These are phyloP conservation scores for Tolypocladium capitatum DNA, from an alignment of 2,329 filamentous ascomycete genomes.

Conservation along the genomic window DNA sequence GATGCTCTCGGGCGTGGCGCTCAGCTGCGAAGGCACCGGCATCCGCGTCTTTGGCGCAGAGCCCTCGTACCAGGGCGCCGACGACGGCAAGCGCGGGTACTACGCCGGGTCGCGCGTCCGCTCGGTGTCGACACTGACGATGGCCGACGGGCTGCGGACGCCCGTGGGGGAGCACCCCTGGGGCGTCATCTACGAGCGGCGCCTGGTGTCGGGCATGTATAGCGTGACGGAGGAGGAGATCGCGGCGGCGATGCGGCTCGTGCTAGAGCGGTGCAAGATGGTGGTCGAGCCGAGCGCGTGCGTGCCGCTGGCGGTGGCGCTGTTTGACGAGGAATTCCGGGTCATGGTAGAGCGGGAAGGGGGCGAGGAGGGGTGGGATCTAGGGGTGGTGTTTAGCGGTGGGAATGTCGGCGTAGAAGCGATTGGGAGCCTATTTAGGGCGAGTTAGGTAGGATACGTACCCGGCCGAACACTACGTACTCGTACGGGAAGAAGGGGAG, in stretches of 20 bases:
- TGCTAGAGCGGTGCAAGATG: constrained; percentile 80
- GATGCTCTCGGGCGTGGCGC: constrained; percentile 70
- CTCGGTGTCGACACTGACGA: constrained; percentile 60
- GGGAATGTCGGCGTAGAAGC: constrained; percentile 45
- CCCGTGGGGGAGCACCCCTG: constrained; percentile 68
- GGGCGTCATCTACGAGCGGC: constrained; percentile 57
- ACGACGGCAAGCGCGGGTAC: constrained; percentile 67
- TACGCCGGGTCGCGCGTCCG: constrained; percentile 49
- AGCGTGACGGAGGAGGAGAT: constrained; percentile 76
- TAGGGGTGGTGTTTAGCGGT: constrained; percentile 47
- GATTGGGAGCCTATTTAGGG: constrained; percentile 34
- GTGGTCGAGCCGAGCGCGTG: constrained; percentile 81
- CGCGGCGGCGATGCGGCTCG: constrained; percentile 57
- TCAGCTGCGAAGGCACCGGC: constrained; percentile 57
- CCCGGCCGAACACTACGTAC: no score
- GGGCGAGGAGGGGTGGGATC: constrained; percentile 60
- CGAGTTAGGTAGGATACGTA: no score
- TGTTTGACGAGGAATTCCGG: constrained; percentile 80
- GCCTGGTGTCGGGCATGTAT: constrained; percentile 58
- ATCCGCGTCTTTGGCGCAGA: constrained; percentile 78
- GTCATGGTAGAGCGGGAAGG: constrained; percentile 54
- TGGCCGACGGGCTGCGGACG: constrained; percentile 81
- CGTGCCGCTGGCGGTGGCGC: constrained; percentile 67
- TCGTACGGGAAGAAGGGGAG: no score
- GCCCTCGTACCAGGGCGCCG: constrained; percentile 67